Base-by-base conservation (phyloP, 164 flowering plant genomes). In the Vitis rotundifolia region DNA sequence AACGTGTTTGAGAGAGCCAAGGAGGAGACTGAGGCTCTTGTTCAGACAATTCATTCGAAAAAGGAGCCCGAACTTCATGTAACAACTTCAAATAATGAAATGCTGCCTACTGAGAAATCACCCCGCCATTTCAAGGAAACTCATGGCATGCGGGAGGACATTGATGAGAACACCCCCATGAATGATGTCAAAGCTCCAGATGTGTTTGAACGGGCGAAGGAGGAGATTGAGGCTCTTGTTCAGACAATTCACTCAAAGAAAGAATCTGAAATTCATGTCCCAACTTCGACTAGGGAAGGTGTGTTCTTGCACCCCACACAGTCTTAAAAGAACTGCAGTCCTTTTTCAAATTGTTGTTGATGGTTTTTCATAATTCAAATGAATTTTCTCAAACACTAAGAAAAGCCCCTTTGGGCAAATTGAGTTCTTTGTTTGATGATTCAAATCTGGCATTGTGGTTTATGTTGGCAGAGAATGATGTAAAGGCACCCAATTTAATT, bases 21-120 rank as follows among this genome's bases (percentile, higher is more conserved):
- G 80, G 90, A 86, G 66, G 90, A 84, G 69, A 47, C 81, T 58
- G 85, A 84, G 74, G 90, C 90, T 49, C n/a, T 86, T 12, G 77
- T 78, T 56, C 75, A 78, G 52, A 57, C 81, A 10, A 70, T 86
- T 59, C 83, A 80, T 73, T 68, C 73, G 31, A 78, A 83, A 59
- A 81, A 79, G 68, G 79, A 77, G 51, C 68, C 82, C 3, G 65
- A 68, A 49, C 56, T 68, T 51, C 12, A 51, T 72, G 71, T 37
- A 37, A 3, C 44, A 37, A 22, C 26, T 22, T 37, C 44, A 3
- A 6, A 37, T 37, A 37, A 6, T 3, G 7, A 37, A 11, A 57
- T 79, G 8, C 3, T 59, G 3, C 69, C 66, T 51, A 26, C 51
- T 22, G 64, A 63, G 49, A 72, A 51, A 60, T 50, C 78, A 11